Percentiles rank a stretch among this genome's conserved stretches.
Evolutionary conservation across 805 yeast species (phyloP).

Genomic region (Zygoascus ofunaensis): DNA sequence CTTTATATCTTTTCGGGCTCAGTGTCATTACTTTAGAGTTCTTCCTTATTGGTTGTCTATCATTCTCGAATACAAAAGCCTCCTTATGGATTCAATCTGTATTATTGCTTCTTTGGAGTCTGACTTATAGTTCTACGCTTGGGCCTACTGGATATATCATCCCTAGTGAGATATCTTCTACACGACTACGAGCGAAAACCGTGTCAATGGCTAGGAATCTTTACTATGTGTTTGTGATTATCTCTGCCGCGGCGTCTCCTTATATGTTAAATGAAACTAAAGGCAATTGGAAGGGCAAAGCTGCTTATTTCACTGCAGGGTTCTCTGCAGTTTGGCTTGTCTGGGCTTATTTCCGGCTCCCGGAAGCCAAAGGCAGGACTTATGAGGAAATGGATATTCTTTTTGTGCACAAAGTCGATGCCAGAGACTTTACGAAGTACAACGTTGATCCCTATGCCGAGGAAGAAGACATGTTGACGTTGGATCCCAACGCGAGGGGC

Average conservation of each 20-base stretch:
- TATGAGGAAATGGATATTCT: constrained; percentile 50
- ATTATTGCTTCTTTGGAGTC: constrained; percentile 34
- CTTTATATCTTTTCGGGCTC: constrained; percentile 29
- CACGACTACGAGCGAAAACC: constrained; percentile 36
- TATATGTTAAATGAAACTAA: constrained; percentile 40
- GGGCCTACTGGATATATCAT: constrained; percentile 37
- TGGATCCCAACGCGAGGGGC: too few relatives aligned
- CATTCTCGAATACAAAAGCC: constrained; percentile 14
- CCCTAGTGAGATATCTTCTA: constrained; percentile 35
- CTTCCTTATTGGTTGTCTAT: constrained; percentile 39
- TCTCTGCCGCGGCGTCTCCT: constrained; percentile 27
- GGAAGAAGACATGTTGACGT: too few relatives aligned
- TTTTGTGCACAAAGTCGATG: constrained; percentile 30
- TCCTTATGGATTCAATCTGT: constrained; percentile 33
- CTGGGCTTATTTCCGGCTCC: constrained; percentile 45
- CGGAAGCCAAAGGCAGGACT: constrained; percentile 50
- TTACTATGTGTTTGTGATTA: constrained; percentile 17
- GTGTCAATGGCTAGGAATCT: constrained; percentile 33
- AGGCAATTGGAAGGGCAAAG: constrained; percentile 40
- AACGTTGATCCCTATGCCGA: not conserved
- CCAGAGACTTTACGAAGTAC: constrained; percentile 27
- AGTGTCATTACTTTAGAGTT: constrained; percentile 30
- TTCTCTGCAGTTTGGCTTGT: constrained; percentile 6
- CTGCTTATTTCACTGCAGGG: constrained; percentile 28
- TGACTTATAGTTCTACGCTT: constrained; percentile 35